Base-by-base conservation (phyloP, 768 basidiomycete species). In the Boletales sp. region DNA sequence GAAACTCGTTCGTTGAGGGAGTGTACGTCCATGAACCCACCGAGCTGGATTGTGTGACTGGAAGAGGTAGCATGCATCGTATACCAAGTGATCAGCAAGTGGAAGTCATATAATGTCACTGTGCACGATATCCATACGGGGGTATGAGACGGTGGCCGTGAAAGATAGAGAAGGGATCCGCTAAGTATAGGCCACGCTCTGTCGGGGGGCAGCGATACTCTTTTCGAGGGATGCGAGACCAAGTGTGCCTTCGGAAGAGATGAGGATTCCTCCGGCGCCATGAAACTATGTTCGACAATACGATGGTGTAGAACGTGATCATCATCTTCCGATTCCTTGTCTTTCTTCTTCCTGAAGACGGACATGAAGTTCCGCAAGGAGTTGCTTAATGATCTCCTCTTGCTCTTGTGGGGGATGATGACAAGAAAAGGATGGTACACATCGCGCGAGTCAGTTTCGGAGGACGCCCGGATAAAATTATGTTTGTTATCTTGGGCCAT, bases 341-440 rank as follows among this genome's bases (percentile, higher is more conserved):
- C 51, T 43, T 65, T 70, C 47, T 56, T 64, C 63, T 80, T 84
- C 67, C 76, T 83, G 69, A 86, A 75, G 4, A 80, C 79, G 6
- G 82, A 77, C 39, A 87, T 68, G 29, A 87, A 62, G 55, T 81
- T 86, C 36, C 79, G 76, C 53, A 87, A 68, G 15, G 84, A 86
- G 62, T 79, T 80, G 19, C 83, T 78, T 43, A 87, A 68, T 5
- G 81, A 84, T 9, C 68, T 64, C 43, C 64, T 66, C 60, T 76
- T 82, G 51, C 71, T 74, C 50, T 74, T 76, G 55, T 69, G 65
- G 13, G 59, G 39, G 8, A 40, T 48, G 27, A 59, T 44, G 8
- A 52, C 35, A 40, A 56, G 57, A 39, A 58, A 63, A 38, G 54
- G 54, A 49, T 43, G 57, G 17, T 46, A 32, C 21, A 39, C 29